Evolutionary conservation across 2,329 filamentous ascomycete species (phyloP), one percentile per base, ranked within the genome.

Genomic region (Colletotrichum camelliae): DNA sequence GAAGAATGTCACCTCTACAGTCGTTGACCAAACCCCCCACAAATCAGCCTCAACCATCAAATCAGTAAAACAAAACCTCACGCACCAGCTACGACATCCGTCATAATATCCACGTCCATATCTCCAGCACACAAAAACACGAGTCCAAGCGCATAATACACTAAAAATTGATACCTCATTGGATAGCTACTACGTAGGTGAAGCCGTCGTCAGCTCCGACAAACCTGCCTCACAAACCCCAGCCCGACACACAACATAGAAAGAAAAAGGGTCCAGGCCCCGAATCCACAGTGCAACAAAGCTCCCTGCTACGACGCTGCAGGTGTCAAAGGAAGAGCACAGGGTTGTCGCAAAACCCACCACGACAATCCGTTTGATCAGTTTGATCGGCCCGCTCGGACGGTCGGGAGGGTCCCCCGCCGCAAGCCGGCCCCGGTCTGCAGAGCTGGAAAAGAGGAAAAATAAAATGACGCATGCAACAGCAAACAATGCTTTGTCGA

Each of bases 331-430:
- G 9, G 18, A 33, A 65, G 39, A 69, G 29, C 57, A 52, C 55
- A 48, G 67, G 57, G 67, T 35, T 27, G 18, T 48, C 9, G 16
- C 52, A 13, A 8, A 48, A 55, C 58, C 67, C 57, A 70, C 67
- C 7, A 6, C 35, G n/a, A 16, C 66, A 39, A 35, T 15, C 33
- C 21, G 33, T 27, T 39, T 39, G 39, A 55, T 33, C 16, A 8
- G 57, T 70, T 70, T 70, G 67, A 70, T 70, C 67, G 67, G 57
- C 67, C 67, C 67, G 67, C 67, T 70, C 29, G 57, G 67, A 70
- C 67, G n/a, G 21, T 29, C 37, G 55, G 67, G 37, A 61, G 18
- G 62, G 39, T 33, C 27, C 39, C 24, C 39, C 62, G 15, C 60
- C 4, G 31, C 31, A 21, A 21, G 43, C 43, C 24, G 21, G 18